Base-by-base conservation (phyloP, 345 rosid genomes). In the Cardamine chenopodiifolia region DNA sequence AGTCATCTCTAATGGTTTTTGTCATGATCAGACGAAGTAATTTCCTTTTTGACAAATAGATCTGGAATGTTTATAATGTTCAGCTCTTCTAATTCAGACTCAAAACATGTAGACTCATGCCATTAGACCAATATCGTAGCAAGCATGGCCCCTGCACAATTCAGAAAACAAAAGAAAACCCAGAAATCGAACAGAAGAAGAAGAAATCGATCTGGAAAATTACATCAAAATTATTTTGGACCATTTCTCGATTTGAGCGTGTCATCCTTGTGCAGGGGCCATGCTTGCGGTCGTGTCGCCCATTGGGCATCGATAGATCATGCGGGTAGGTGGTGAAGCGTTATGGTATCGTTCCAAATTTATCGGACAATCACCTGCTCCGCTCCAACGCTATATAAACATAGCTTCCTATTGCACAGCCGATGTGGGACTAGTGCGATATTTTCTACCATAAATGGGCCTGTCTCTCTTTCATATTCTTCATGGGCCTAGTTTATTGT, bases 231-330 rank as follows among this genome's bases (percentile, higher is more conserved):
- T 42, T 47, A 64, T 2, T 40, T 62, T 62, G 52, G 56, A 47
- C 68, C 68, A 45, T 63, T 45, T 62, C 52, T 62, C 52, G 35
- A 40, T 62, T 64, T 65, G 22, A 12, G 72, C 62, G 62, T 68
- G 62, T 68, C 73, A 56, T 69, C 44, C 73, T 69, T 69, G 73
- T 45, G 64, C 63, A 68, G 64, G 65, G 56, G 47, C 74, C 55
- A 47, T 70, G 29, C 68, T n/a, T n/a, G n/a, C n/a, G n/a, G n/a
- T n/a, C n/a, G n/a, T n/a, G n/a, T n/a, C n/a, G n/a, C n/a, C n/a
- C n/a, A n/a, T n/a, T n/a, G n/a, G n/a, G n/a, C n/a, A n/a, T n/a
- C n/a, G n/a, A n/a, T n/a, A n/a, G n/a, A n/a, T n/a, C n/a, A n/a
- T n/a, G n/a, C n/a, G n/a, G n/a, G n/a, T n/a, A n/a, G n/a, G n/a